phyloP scores from a whole-genome alignment of 495 filamentous ascomycete species.

The Echria macrotheca region DNA sequence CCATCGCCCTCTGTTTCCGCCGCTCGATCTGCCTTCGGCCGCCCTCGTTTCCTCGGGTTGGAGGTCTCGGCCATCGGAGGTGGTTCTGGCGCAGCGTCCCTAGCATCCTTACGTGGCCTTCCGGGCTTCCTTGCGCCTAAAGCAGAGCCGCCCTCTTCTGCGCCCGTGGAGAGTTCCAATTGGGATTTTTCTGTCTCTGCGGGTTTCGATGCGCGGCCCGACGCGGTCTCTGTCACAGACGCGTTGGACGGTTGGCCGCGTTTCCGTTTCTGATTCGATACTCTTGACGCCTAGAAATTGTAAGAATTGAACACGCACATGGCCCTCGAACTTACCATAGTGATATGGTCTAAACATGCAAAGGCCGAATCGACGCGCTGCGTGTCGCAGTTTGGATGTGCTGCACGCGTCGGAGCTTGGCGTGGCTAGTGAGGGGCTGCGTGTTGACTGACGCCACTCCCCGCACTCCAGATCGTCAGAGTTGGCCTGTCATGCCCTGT shows the following conservation, averaged over 20 bases:
- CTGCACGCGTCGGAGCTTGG: too few species aligned
- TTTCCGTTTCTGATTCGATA: constrained; percentile 37
- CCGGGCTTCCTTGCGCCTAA: constrained; percentile 22
- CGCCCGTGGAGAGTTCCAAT: not conserved
- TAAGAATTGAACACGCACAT: too few species aligned
- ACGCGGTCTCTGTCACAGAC: constrained; percentile 35
- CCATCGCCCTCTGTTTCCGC: constrained; percentile 3
- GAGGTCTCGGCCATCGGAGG: not conserved
- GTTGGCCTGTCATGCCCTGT: too few species aligned
- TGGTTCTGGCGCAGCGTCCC: not conserved
- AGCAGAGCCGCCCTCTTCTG: not conserved
- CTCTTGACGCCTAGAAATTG: constrained; percentile 22
- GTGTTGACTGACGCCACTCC: too few species aligned
- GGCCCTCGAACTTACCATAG: constrained; percentile 21
- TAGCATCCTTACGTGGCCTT: constrained; percentile 12
- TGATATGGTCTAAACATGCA: constrained; percentile 12
- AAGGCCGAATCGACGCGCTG: constrained; percentile 3
- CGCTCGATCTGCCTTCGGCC: constrained; percentile 11
- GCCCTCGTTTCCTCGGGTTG: constrained; percentile 17
- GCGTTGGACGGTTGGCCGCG: constrained; percentile 37
- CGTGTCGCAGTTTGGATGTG: not conserved
- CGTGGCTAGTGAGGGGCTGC: too few species aligned
- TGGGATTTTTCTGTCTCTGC: not conserved
- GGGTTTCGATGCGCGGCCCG: constrained; percentile 7
- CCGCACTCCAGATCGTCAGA: too few species aligned